Base-by-base conservation (phyloP, 306 rosid species). In the Calophaca sinica region DNA sequence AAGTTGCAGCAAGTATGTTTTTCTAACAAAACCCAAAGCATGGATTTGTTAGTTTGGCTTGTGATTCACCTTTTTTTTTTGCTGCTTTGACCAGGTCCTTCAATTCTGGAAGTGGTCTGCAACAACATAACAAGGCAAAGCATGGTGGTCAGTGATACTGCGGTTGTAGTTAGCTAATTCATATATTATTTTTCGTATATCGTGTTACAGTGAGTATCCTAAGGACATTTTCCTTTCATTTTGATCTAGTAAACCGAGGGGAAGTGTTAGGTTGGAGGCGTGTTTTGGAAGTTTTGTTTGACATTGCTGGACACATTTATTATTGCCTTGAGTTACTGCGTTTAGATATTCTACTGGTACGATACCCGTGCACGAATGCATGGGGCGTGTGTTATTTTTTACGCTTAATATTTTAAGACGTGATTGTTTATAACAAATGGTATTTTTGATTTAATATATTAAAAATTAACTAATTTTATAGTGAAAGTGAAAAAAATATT, bases 91-190 rank as follows among this genome's bases (percentile, higher is more conserved):
- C 1, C 58, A 93, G 98, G 91, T 0, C 80, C 5, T 94, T 94
- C 38, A 80, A 64, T 51, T 82, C 96, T 2, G 97, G 86, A 7
- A 62, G 20, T 42, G 98, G 93, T 6, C 84, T 91, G 6, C 84
- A 78, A 75, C 93, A 96, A 7, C 98, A 94, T 80, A 78, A 52
- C 6, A 91, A 91, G 87, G 98, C 96, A 0, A 94, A 94, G 80
- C 98, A 91, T 53, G 76, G 62, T 31, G 78, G 52, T 13, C 58
- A 83, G 76, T 81, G 80, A 62, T 49, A 11, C 32, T 5, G 38
- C 26, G 6, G 26, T 49, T 44, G 68, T 41, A 45, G 59, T 45
- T 4, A 33, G 6, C 45, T 14, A 20, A 41, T 69, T 71, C 67
- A 20, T 45, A 66, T 75, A 62, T 35, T 74, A 70, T 12, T 73